Base-by-base conservation (phyloP, 257 asterid genomes). In the Solanum pennellii region DNA sequence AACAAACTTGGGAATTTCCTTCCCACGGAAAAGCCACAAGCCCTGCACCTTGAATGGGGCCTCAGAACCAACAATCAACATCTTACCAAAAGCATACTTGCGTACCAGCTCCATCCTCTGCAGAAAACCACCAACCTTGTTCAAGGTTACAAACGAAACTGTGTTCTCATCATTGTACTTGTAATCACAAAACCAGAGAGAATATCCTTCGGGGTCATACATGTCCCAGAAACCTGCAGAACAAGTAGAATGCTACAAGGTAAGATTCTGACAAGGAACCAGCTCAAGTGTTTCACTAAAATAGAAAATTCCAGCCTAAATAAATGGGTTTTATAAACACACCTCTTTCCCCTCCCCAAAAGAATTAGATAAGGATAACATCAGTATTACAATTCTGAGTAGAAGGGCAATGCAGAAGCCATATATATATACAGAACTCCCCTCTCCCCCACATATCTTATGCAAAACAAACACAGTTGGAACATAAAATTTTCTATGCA, bases 151-250 rank as follows among this genome's bases (percentile, higher is more conserved):
- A 68, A 93, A 97, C 1, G 99, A 94, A 21, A 97, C 98, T 0
- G 89, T 93, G 92, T 97, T 97, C 72, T 97, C 99, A 41, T 97
- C 98, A 8, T 97, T 93, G 94, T 95, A 97, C 85, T 97, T 97
- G 93, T 97, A 97, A 80, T 97, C 93, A 33, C 99, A 97, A 92
- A 97, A 97, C 99, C 98, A 97, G 6, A 97, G 94, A 15, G 98
- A 97, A 92, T 97, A 97, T 82, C 98, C 99, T 89, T 97, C 99
- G 0, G 98, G 98, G 77, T 97, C 99, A 60, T 92, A 97, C 99
- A 97, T 97, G 85, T 97, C 98, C 99, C 98, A 97, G 68, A 97
- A 97, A 41, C 99, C 99, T 97, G 91, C 62, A 89, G 83, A 73
- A 9, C 29, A n/a, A 6, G 31, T 2, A 31, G 15, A 66, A 59